A percentile compares a stretch with the other conserved stretches of the same genome.
Conservation (phyloP, 2,329 filamentous ascomycete species). For the Calonectria pseudoreteaudii region DNA sequence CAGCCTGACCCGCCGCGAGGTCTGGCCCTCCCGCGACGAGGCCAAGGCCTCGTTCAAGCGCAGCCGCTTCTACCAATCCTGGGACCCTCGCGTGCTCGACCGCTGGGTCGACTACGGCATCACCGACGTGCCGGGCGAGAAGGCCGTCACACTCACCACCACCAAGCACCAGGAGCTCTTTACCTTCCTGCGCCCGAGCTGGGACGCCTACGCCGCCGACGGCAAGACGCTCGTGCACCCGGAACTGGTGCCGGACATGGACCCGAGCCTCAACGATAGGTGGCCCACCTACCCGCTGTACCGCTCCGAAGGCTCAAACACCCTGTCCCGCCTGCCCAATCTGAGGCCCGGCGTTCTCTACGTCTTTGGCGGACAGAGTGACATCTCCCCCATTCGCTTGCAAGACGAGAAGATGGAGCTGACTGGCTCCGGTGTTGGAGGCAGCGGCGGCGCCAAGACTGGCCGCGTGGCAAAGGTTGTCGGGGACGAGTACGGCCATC, state of each 20-base stretch:
- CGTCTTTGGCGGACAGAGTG: conserved; percentile 72
- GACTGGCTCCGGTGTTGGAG: conserved; percentile 76
- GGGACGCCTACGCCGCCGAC: conserved; percentile 53
- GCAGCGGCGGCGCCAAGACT: conserved; percentile 71
- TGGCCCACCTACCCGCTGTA: conserved; percentile 69
- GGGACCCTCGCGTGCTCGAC: conserved; percentile 85
- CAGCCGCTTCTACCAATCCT: conserved; percentile 78
- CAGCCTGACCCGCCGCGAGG: conserved; percentile 80
- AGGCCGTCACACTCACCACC: conserved; percentile 78
- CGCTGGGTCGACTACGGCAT: conserved; percentile 73
- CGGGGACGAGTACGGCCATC: conserved; percentile 76
- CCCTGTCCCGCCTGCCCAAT: conserved; percentile 67
- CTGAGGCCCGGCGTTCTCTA: conserved; percentile 76
- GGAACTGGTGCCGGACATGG: conserved; percentile 59
- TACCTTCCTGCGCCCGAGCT: conserved; percentile 76
- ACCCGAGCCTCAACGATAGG: conserved; percentile 51
- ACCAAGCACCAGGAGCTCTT: conserved; percentile 86
- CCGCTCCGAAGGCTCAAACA: conserved; percentile 70
- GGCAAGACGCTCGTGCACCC: conserved; percentile 55
- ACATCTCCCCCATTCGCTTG: conserved; percentile 63
- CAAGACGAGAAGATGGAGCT: conserved; percentile 69
- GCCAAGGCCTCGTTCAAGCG: conserved; percentile 76
- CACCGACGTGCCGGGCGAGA: conserved; percentile 65
- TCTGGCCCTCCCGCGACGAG: conserved; percentile 81
- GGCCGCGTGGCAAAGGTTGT: conserved; percentile 76